Evolutionary conservation across 2,329 filamentous ascomycete genomes (phyloP), one percentile per base, ranked within the genome.

Genomic region (Xylaria sp.): DNA sequence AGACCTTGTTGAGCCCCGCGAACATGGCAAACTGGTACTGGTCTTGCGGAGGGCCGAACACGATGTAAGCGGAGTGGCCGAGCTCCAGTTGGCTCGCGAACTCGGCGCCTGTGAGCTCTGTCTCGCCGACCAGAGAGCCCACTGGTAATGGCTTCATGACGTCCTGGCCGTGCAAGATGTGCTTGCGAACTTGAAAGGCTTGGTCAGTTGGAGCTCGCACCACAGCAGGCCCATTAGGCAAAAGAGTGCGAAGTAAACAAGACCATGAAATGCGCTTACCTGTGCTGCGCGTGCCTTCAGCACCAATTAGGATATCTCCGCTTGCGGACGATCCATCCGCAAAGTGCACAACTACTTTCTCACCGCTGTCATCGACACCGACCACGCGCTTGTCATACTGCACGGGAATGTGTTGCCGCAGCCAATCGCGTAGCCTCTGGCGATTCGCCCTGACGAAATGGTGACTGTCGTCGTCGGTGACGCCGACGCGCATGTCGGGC

Each of bases 291-390:
- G 73, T 63, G 1, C 77, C 76, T 23, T 78, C 77, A 4, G 77
- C 77, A 1, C 77, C 77, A 7, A 78, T 69, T 2, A 77, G 50
- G 20, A 78, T 70, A 39, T 77, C 76, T 7, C 75, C 75, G 0
- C 41, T 66, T 0, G 74, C 76, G 12, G 41, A 69, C 1, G 72
- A 70, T 0, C 77, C 76, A 50, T 77, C 77, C 18, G 70, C 72
- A 56, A 78, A 78, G 20, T 66, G 64, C 5, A 75, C 57, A 44
- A 57, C 63, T 5, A 64, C 20, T 20, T 25, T 23, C 4, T 57
- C 41, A 12, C 15, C 44, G 2, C 20, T n/a, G 2, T 64, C 52
- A n/a, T 48, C 32, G 25, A 64, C n/a, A 1, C 41, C 2, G 8
- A 50, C 52, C n/a, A 64, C 25, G 9, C 52, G 41, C 52, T 64